Conservation (phyloP, 2,329 filamentous ascomycete species). For the Emydomyces testavorans region DNA sequence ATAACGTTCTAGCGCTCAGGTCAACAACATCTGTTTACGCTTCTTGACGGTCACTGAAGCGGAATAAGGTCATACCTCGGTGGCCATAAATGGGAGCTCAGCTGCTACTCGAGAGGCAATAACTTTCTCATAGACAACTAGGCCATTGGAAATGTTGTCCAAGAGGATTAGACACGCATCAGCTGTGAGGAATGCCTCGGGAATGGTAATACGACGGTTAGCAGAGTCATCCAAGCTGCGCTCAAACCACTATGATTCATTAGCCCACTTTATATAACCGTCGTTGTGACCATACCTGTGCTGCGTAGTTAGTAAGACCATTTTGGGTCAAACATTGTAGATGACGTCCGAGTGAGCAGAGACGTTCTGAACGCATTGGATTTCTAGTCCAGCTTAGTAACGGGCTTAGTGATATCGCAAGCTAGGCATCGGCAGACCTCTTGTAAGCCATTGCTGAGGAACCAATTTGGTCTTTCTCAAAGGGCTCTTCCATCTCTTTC, state of each 20-base stretch:
- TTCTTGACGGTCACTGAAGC: not conserved
- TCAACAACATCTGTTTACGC: not conserved
- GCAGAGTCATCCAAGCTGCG: slow-evolving; percentile 59
- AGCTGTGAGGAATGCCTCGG: slow-evolving; percentile 56
- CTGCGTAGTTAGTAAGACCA: slow-evolving; percentile 54
- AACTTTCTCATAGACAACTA: slow-evolving; percentile 67
- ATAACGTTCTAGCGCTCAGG: slow-evolving; percentile 43
- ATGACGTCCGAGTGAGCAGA: slow-evolving; percentile 48
- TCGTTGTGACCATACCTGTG: slow-evolving; percentile 27
- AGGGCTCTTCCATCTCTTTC: slow-evolving; percentile 80
- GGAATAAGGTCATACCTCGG: slow-evolving; percentile 29
- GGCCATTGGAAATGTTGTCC: slow-evolving; percentile 56
- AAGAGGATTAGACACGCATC: slow-evolving; percentile 56
- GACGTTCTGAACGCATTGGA: slow-evolving; percentile 40
- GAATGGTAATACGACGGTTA: slow-evolving; percentile 45
- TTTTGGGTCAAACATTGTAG: slow-evolving; percentile 44
- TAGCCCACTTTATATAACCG: not conserved
- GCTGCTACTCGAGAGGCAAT: slow-evolving; percentile 57
- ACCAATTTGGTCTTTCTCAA: slow-evolving; percentile 68
- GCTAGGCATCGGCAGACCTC: slow-evolving; percentile 42
- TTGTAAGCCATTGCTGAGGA: slow-evolving; percentile 58
- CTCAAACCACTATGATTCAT: slow-evolving; percentile 60
- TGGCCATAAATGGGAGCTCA: slow-evolving; percentile 81
- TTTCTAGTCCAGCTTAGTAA: slow-evolving; percentile 3
- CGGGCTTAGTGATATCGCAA: not conserved